Conservation (phyloP, 345 rosid genomes). For the Pistacia vera region DNA sequence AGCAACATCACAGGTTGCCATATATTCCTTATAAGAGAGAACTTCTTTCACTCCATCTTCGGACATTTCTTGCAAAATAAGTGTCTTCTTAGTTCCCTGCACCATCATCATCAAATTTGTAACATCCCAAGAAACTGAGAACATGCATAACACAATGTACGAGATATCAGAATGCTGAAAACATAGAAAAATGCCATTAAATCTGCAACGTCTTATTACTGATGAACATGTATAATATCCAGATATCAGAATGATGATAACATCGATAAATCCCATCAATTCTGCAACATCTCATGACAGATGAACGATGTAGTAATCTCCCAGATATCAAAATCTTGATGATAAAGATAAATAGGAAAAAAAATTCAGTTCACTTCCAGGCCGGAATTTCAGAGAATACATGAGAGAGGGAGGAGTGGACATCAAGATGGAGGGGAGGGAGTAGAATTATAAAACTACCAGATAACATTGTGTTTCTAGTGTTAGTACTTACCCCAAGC, state of each 20-base stretch:
- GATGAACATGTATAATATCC: not conserved
- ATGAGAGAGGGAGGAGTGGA: not conserved
- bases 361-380: not conserved
- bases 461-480: constrained; percentile 9
- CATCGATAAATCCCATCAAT: not conserved
- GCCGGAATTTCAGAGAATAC: not conserved
- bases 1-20: constrained; percentile 74
- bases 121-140: constrained; percentile 9
- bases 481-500: constrained; percentile 57
- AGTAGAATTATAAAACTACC: constrained; percentile 1
- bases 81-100: constrained; percentile 70
- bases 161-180: not conserved
- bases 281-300: constrained; percentile 10
- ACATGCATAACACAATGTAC: not conserved
- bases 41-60: constrained; percentile 59
- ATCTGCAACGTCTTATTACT: not conserved
- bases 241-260: not conserved
- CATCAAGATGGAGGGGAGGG: not conserved
- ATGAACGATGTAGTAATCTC: not conserved
- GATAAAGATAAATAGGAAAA: not conserved
- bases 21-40: constrained; percentile 48
- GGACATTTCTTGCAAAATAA: constrained; percentile 70
- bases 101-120: constrained; percentile 18
- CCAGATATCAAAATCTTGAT: not conserved
- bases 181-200: not conserved